Evolutionary conservation across 805 yeast genomes (phyloP).

Genomic region (Kodamaea kaohsiungensis): DNA sequence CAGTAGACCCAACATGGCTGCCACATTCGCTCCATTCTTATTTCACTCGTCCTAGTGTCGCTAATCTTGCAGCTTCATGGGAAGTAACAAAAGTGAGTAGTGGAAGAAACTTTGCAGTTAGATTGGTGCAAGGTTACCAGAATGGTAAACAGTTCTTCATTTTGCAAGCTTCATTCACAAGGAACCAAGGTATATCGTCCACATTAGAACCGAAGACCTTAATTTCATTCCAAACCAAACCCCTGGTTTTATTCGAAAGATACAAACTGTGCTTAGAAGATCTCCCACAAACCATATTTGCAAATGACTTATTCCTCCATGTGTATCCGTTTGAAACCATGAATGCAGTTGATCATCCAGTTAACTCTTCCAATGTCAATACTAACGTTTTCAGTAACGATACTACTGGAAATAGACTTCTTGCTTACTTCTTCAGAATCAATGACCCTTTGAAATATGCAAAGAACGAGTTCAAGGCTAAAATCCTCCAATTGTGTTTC

Average conservation of each 20-base stretch:
- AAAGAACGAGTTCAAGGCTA: slow-evolving; percentile 19
- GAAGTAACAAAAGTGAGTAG: slow-evolving; percentile 23
- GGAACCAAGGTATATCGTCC: slow-evolving; percentile 15
- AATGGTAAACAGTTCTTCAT: slow-evolving; percentile 20
- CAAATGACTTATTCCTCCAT: slow-evolving; percentile 29
- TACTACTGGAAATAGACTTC: slow-evolving; percentile 15
- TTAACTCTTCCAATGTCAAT: not conserved
- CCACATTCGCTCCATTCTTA: slow-evolving; percentile 29
- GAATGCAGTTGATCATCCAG: not conserved
- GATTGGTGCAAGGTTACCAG: slow-evolving; percentile 25
- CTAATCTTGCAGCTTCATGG: slow-evolving; percentile 21
- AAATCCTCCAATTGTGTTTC: slow-evolving; percentile 22
- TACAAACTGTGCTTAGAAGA: slow-evolving; percentile 14
- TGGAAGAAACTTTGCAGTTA: slow-evolving; percentile 26
- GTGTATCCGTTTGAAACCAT: slow-evolving; percentile 23
- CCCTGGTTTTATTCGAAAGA: slow-evolving; percentile 11
- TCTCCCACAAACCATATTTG: slow-evolving; percentile 22
- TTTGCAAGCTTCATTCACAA: slow-evolving; percentile 23
- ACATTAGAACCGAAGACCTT: not conserved
- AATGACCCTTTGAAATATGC: slow-evolving; percentile 28
- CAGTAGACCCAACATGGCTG: slow-evolving; percentile 22
- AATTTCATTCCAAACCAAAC: slow-evolving; percentile 8
- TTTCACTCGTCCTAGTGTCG: slow-evolving; percentile 26
- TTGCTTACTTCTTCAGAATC: slow-evolving; percentile 33
- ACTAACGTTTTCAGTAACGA: not conserved